These are phyloP conservation scores for Boeremia lycopersici DNA, from an alignment of 2,329 filamentous ascomycete species.

Conservation along the genomic window DNA sequence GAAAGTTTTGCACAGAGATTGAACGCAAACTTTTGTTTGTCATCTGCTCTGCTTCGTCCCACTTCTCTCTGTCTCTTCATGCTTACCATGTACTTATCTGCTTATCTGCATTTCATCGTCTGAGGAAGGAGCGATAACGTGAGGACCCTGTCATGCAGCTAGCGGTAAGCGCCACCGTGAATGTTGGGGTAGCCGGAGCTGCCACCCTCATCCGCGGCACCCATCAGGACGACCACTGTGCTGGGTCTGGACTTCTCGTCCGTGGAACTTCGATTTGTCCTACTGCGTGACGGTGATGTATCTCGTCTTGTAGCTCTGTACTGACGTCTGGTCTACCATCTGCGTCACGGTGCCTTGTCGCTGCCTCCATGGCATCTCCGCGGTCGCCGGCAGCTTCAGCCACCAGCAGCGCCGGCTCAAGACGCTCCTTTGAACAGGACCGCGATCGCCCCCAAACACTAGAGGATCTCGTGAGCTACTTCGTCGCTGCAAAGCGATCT, in stretches of 20 bases:
- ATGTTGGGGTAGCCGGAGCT: conserved; percentile 17
- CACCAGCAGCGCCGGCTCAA: conserved; percentile 46
- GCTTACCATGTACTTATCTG: neutral
- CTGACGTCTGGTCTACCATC: neutral
- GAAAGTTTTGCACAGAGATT: conserved; percentile 9
- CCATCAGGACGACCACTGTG: neutral
- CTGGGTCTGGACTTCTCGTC: neutral
- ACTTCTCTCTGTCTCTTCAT: neutral
- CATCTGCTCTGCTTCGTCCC: neutral
- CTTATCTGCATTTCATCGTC: conserved; percentile 1
- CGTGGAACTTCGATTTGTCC: neutral
- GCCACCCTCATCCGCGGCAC: conserved; percentile 1
- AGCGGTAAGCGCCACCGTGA: conserved; percentile 12
- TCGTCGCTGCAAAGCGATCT: conserved; percentile 85
- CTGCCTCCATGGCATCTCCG: conserved; percentile 44
- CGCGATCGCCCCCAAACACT: conserved; percentile 56
- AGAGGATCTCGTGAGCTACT: conserved; percentile 80
- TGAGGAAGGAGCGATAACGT: conserved; percentile 8
- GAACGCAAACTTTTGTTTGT: neutral
- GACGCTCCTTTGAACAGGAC: conserved; percentile 28
- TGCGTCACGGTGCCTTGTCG: neutral
- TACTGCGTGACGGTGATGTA: neutral
- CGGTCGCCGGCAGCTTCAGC: conserved; percentile 49
- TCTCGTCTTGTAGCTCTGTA: neutral
- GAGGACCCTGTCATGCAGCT: conserved; percentile 11